A percentile compares a stretch with the other conserved stretches of the same genome.
Evolutionary conservation across 345 rosid genomes (phyloP).

Genomic region (Melaleuca alternifolia): DNA sequence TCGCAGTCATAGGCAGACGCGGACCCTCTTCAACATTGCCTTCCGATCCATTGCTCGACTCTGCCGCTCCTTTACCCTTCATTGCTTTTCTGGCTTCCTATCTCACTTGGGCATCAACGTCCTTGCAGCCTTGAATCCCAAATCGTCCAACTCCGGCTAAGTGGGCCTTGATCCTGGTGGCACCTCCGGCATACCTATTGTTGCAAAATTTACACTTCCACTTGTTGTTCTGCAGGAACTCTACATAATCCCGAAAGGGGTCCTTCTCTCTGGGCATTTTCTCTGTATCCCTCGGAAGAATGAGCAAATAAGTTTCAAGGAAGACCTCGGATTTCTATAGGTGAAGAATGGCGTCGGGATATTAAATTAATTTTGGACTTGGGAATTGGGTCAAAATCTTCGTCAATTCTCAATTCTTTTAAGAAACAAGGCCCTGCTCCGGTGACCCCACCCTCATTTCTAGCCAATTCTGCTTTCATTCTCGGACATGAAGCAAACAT

Average conservation of each 20-base stretch:
- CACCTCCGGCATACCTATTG: not conserved
- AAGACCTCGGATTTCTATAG: too few relatives aligned
- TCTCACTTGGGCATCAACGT: fast-evolving
- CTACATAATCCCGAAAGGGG: not conserved
- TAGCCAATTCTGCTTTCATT: too few relatives aligned
- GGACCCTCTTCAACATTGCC: not conserved
- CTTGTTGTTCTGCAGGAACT: not conserved
- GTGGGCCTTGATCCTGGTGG: not conserved
- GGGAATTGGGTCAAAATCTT: too few relatives aligned
- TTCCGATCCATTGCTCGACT: not conserved
- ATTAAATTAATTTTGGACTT: too few relatives aligned
- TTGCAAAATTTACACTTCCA: not conserved
- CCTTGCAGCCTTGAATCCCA: not conserved
- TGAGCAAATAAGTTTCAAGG: too few relatives aligned
- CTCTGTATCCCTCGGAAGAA: not conserved
- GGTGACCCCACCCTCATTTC: too few relatives aligned
- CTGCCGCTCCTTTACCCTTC: not conserved
- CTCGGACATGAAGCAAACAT: too few relatives aligned
- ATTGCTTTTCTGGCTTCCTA: not conserved
- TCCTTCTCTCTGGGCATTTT: not conserved
- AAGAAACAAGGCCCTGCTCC: too few relatives aligned
- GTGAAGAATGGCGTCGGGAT: too few relatives aligned
- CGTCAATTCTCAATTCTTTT: too few relatives aligned
- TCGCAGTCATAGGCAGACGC: not conserved
- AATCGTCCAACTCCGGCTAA: not conserved